Conservation (phyloP, 2,329 filamentous ascomycete genomes). For the Chaetomium sp. region DNA sequence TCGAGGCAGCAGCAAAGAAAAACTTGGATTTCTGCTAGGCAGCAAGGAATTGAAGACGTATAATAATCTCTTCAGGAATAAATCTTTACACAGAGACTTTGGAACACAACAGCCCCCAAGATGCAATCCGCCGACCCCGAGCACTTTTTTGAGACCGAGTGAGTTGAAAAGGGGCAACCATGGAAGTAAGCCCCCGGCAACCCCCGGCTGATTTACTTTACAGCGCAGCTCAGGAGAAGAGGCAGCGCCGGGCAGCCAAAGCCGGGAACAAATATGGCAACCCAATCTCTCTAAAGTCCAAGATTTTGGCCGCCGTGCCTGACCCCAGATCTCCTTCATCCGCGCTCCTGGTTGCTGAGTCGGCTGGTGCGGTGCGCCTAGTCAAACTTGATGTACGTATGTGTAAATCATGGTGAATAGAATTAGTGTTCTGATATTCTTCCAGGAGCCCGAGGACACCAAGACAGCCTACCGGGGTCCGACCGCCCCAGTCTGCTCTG, state of each 20-base stretch:
- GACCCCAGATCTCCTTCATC: slow-evolving; percentile 64
- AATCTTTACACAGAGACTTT: not conserved
- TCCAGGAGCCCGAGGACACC: slow-evolving; percentile 45
- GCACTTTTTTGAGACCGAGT: slow-evolving; percentile 94
- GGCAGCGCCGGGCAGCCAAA: slow-evolving; percentile 67
- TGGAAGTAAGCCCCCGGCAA: slow-evolving; percentile 26
- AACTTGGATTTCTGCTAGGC: slow-evolving; percentile 9
- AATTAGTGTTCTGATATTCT: not conserved
- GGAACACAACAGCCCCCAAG: slow-evolving; percentile 43
- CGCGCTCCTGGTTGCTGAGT: slow-evolving; percentile 79
- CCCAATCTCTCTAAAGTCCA: slow-evolving; percentile 79
- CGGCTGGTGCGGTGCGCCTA: slow-evolving; percentile 75
- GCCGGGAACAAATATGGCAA: slow-evolving; percentile 76
- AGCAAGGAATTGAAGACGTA: slow-evolving; percentile 4
- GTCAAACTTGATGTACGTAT: slow-evolving; percentile 70
- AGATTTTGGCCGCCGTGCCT: slow-evolving; percentile 73
- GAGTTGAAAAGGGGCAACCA: slow-evolving; percentile 41
- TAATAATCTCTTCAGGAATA: not conserved
- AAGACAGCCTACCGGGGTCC: slow-evolving; percentile 69
- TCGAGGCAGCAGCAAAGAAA: slow-evolving; percentile 8
- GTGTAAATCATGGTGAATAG: not conserved
- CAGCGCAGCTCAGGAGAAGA: slow-evolving; percentile 54
- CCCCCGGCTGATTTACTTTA: slow-evolving; percentile 46
- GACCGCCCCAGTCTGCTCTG: slow-evolving; percentile 75
- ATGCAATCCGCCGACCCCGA: slow-evolving; percentile 72